Conservation (phyloP, 176 grass and related monocot species). For the Lolium rigidum region DNA sequence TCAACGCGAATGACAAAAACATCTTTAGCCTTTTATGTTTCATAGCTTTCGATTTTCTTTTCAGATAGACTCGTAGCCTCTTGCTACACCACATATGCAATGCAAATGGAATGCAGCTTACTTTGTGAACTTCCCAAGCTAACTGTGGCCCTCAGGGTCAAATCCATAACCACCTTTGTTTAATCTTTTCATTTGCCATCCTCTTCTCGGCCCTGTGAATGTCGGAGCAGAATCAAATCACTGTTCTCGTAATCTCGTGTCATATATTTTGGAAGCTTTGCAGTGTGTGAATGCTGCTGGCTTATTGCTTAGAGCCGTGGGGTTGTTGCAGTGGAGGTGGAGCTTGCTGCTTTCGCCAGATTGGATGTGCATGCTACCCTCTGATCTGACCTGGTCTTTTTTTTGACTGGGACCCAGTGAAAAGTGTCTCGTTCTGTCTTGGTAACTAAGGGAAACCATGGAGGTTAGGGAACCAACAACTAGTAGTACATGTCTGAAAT, state of each 20-base stretch:
- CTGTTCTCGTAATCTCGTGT: neutral
- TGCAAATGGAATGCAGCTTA: neutral
- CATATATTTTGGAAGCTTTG: neutral
- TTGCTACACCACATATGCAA: neutral
- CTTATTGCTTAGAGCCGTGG: constrained; percentile 36
- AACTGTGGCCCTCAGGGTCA: constrained; percentile 40
- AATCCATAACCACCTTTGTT: constrained; percentile 33
- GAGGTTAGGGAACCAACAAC: constrained; percentile 50
- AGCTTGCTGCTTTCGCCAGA: constrained; percentile 43
- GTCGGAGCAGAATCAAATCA: constrained; percentile 9
- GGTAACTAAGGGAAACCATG: constrained; percentile 42
- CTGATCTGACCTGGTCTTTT: constrained; percentile 34
- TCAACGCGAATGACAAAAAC: constrained; percentile 18
- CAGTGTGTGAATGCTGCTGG: neutral
- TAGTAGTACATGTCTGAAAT: constrained; percentile 46
- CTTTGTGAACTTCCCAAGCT: constrained; percentile 60
- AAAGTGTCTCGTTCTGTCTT: constrained; percentile 48
- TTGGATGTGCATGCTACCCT: constrained; percentile 42
- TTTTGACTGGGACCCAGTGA: constrained; percentile 36
- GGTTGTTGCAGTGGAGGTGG: constrained; percentile 57
- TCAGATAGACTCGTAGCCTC: neutral
- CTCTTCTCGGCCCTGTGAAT: neutral
- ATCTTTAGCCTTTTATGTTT: neutral
- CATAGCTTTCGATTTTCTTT: neutral
- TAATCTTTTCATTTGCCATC: neutral